phyloP scores from a whole-genome alignment of 495 filamentous ascomycete species.

The Sordaria brevicollis region DNA sequence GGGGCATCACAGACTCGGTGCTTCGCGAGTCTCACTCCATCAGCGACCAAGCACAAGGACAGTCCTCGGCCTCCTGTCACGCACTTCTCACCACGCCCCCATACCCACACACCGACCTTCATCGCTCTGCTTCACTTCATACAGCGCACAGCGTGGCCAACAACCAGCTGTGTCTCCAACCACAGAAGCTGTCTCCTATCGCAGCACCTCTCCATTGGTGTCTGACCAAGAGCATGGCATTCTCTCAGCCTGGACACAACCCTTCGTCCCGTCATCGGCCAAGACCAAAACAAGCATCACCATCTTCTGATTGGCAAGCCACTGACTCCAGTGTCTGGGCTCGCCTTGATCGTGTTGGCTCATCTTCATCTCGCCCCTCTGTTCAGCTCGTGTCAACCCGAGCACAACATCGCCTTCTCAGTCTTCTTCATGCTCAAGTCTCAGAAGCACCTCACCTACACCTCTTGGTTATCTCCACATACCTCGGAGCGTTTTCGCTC shows the following conservation, averaged over 20 bases:
- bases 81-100: background rate
- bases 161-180: background rate
- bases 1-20: too few relatives aligned
- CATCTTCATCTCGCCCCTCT: background rate
- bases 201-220: too few relatives aligned
- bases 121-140: background rate
- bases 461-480: too few relatives aligned
- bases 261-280: background rate
- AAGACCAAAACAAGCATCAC: background rate
- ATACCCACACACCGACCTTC: background rate
- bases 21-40: too few relatives aligned
- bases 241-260: background rate
- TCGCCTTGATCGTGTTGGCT: background rate
- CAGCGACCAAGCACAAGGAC: background rate
- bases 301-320: too few relatives aligned
- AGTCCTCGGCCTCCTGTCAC: background rate
- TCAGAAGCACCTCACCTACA: background rate
- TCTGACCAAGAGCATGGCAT: too few relatives aligned
- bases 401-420: background rate
- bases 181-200: background rate
- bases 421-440: background rate
- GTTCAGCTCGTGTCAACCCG: background rate
- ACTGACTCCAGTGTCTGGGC: background rate
- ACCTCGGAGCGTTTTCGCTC: background rate
- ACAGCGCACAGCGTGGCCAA: background rate